Base-by-base conservation (phyloP, 768 basidiomycete species). In the Vishniacozyma victoriae region DNA sequence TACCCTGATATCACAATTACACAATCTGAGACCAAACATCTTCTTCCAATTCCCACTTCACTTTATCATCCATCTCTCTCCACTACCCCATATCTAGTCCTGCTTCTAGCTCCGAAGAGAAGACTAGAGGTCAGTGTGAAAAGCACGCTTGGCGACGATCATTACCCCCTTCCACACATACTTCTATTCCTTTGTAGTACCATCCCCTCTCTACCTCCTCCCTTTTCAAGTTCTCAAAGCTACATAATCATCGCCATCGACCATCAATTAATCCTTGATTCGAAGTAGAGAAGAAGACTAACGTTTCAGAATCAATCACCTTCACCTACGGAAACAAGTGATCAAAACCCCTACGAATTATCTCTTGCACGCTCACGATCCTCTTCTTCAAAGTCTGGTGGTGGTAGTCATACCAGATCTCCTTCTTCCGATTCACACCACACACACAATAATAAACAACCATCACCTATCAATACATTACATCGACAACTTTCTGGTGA, bases 401-500 rank as follows among this genome's bases (percentile, higher is more conserved):
- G 16, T 44, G 12, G 12, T 25, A 27, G 25, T 12, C 27, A 14
- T 27, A 13, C 15, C 19, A 25, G 5, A 22, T 41, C 23, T 7
- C 40, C 25, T 6, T 40, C 40, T 16, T 46, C 50, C 31, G 54
- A 25, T 43, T 45, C 51, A 25, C 43, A n/a, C n/a, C n/a, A n/a
- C n/a, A n/a, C n/a, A n/a, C 29, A 33, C 29, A 33, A 33, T 11
- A 15, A 11, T 20, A 38, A 9, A 9, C 37, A 38, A 38, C 52
- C 38, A 14, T 23, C 24, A 16, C 44, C 54, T 20, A 43, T 49
- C 44, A 57, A 63, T 47, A 57, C 43, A 11, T 49, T 67, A 16
- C 59, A 63, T 35, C 54, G 59, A 13, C 56, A 59, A 36, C 47
- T 67, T 15, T 57, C 64, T 14, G 62, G 59, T 25, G 62, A 63